Evolutionary conservation across 352 stramenopile genomes (phyloP).

Genomic region (Phytophthora pluvialis): DNA sequence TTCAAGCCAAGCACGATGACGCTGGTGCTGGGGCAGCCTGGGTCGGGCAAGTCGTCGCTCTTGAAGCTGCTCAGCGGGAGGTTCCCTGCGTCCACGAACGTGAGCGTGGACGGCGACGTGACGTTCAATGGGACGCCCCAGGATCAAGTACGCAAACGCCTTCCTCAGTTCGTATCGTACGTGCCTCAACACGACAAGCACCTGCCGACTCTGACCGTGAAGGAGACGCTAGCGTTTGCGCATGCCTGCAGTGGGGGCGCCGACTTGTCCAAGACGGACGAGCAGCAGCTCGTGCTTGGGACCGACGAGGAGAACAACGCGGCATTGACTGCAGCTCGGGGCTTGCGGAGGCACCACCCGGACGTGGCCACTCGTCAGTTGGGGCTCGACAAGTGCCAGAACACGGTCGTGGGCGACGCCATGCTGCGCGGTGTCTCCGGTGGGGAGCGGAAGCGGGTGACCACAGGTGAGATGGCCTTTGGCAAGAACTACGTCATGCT

Average conservation of each 20-base stretch:
- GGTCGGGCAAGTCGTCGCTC: slow-evolving; percentile 28
- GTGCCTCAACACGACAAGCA: slow-evolving; percentile 37
- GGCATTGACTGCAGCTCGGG: not conserved
- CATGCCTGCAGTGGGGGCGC: slow-evolving; percentile 29
- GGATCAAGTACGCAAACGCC: slow-evolving; percentile 11
- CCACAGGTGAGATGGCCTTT: slow-evolving; percentile 23
- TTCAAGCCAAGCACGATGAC: slow-evolving; percentile 36
- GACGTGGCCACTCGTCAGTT: slow-evolving; percentile 19
- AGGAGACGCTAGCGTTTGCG: slow-evolving; percentile 33
- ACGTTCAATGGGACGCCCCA: slow-evolving; percentile 20
- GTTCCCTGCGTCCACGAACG: slow-evolving; percentile 27
- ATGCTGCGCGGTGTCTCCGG: slow-evolving; percentile 21
- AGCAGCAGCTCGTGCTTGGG: slow-evolving; percentile 12
- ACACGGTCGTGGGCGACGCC: slow-evolving; percentile 22
- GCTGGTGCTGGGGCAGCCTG: slow-evolving; percentile 23
- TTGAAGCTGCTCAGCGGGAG: slow-evolving; percentile 39
- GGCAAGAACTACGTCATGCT: slow-evolving; percentile 35
- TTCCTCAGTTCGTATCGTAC: slow-evolving; percentile 37
- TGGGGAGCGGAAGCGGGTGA: slow-evolving; percentile 25
- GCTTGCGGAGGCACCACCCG: slow-evolving; percentile 6
- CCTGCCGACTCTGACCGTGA: slow-evolving; percentile 33
- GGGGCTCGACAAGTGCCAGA: slow-evolving; percentile 26
- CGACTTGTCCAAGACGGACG: slow-evolving; percentile 3
- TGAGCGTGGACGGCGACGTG: slow-evolving; percentile 30
- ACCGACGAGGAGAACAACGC: slow-evolving; percentile 14